phyloP scores from a whole-genome alignment of 2,329 filamentous ascomycete species.

The Apiospora sp. region DNA sequence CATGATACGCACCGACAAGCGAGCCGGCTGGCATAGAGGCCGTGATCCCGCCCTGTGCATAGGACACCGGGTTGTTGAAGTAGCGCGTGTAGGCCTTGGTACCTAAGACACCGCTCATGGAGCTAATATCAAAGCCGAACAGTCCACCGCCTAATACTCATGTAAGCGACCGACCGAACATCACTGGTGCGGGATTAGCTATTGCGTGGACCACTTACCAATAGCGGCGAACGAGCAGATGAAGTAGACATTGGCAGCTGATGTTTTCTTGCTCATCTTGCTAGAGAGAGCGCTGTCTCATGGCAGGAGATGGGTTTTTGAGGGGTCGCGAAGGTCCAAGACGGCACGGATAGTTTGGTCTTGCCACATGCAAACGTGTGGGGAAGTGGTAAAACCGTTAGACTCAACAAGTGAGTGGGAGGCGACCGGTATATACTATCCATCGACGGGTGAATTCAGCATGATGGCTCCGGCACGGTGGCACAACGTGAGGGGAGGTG shows the following conservation, averaged over 20 bases:
- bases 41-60: slow-evolving; percentile 74
- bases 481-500: background rate
- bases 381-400: background rate
- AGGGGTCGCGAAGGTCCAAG: background rate
- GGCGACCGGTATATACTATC: slow-evolving; percentile 13
- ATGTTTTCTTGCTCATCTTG: slow-evolving; percentile 46
- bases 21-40: slow-evolving; percentile 79
- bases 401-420: background rate
- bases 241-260: slow-evolving; percentile 61
- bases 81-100: slow-evolving; percentile 75
- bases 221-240: slow-evolving; percentile 70
- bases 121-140: slow-evolving; percentile 82
- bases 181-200: background rate
- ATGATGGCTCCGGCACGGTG: background rate
- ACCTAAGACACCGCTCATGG: slow-evolving; percentile 74
- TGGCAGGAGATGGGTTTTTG: background rate
- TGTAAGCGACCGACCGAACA: slow-evolving; percentile 5
- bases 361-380: background rate
- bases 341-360: background rate
- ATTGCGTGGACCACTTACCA: slow-evolving; percentile 50
- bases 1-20: slow-evolving; percentile 57
- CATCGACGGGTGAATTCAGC: background rate
- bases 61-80: slow-evolving; percentile 67
- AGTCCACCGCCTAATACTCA: slow-evolving; percentile 67
- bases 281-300: background rate